These are phyloP conservation scores for Melaleuca alternifolia DNA, from an alignment of 345 rosid genomes.

Conservation along the genomic window DNA sequence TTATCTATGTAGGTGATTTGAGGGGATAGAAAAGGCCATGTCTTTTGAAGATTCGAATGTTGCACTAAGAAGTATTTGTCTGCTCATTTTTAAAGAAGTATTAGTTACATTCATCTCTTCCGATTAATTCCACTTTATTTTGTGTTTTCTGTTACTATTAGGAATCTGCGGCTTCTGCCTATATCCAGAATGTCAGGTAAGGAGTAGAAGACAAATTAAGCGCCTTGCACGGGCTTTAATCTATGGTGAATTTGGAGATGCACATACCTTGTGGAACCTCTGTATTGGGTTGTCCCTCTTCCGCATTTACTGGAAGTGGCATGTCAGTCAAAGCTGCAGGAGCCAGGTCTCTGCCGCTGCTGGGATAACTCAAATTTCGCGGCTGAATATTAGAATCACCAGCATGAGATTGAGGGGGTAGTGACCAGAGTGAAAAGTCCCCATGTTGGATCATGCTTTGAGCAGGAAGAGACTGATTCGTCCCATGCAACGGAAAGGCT, in stretches of 20 bases:
- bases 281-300: too few relatives aligned
- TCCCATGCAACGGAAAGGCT: neutral
- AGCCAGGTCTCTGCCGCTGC: too few relatives aligned
- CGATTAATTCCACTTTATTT: neutral
- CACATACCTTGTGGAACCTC: too few relatives aligned
- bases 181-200: rapidly evolving
- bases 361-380: rapidly evolving
- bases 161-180: rapidly evolving
- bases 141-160: too few relatives aligned
- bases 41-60: neutral
- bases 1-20: neutral
- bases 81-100: neutral
- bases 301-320: rapidly evolving
- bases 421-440: neutral
- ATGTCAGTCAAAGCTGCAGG: too few relatives aligned
- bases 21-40: neutral
- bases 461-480: neutral
- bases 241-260: too few relatives aligned
- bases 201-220: neutral
- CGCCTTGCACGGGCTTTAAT: too few relatives aligned
- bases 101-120: neutral
- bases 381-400: too few relatives aligned
- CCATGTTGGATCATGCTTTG: rapidly evolving
- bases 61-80: neutral
- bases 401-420: too few relatives aligned